Evolutionary conservation across 1,284 basidiomycete genomes (phyloP), one percentile per base, ranked within the genome.

Genomic region (Erythrobasidium hasegawianum): DNA sequence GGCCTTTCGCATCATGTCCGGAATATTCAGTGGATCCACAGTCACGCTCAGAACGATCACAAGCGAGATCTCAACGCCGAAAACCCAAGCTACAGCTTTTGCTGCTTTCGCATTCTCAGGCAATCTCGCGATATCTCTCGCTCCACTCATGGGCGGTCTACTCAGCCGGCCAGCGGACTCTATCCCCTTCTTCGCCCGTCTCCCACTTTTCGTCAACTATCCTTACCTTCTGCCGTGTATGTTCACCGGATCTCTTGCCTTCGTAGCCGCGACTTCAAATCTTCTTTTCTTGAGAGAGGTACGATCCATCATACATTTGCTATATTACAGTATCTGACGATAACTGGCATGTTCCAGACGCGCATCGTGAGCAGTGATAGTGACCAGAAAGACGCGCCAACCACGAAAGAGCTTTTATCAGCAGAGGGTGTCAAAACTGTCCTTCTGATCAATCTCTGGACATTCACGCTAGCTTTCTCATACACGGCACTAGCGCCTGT

Each of bases 201-300:
- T 58, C 26, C 11, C 54, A 38, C 57, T 74, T 54, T 72, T 76
- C 57, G 45, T 60, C 22, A 38, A 69, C 3, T 71, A 76, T 57
- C 78, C 78, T 0, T 79, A 77, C 55, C 72, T 73, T 50, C 68
- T 79, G n/a, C 78, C 78, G 0, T 79, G 78, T 70, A 65, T 75
- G 22, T 59, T 75, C 47, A 74, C 74, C 1, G 72, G 76, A 2
- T 64, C 70, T 3, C 72, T 78, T 55, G 75, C 76, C 10, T 52
- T 76, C 7, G 20, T 64, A 8, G 68, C 71, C 39, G 72, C 77
- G 5, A 8, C 78, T n/a, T 43, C 76, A 2, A 76, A 74, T 8
- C 57, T 71, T 24, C 54, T 77, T 41, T 78, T 75, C 57, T 71
- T 79, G 49, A 72, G 78, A 43, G 78, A 79, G 64, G 72, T 67